These are phyloP conservation scores for Phytophthora gonapodyides DNA, from an alignment of 352 stramenopile species.

Conservation along the genomic window DNA sequence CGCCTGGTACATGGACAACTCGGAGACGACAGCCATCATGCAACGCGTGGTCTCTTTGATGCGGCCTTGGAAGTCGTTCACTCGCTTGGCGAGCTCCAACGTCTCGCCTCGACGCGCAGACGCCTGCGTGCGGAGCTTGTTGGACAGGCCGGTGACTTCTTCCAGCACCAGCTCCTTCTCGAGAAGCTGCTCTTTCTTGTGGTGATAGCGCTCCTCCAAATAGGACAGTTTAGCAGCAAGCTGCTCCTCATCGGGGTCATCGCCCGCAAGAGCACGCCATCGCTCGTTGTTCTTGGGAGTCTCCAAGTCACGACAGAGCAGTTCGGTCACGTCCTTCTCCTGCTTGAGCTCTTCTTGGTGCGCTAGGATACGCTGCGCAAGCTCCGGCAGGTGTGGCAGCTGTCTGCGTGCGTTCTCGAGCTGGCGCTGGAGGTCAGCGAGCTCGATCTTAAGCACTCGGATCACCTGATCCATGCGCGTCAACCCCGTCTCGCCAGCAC, in stretches of 20 bases:
- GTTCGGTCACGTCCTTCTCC: constrained; percentile 88
- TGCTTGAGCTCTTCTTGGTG: constrained; percentile 85
- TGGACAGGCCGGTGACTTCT: constrained; percentile 88
- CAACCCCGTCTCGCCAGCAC: constrained; percentile 79
- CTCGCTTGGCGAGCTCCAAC: constrained; percentile 83
- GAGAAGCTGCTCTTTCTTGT: constrained; percentile 93
- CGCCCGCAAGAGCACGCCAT: constrained; percentile 87
- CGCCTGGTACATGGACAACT: constrained; percentile 96
- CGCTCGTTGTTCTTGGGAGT: constrained; percentile 88
- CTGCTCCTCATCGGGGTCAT: constrained; percentile 91
- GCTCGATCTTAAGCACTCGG: constrained; percentile 74
- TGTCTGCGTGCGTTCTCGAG: constrained; percentile 76
- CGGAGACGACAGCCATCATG: constrained; percentile 95
- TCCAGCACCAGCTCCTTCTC: constrained; percentile 96
- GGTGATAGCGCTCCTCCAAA: constrained; percentile 86
- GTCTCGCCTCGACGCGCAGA: constrained; percentile 75
- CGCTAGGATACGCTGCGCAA: constrained; percentile 79
- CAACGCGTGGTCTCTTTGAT: constrained; percentile 92
- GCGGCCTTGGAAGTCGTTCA: constrained; percentile 90
- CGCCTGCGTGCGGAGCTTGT: constrained; percentile 87
- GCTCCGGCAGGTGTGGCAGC: constrained; percentile 77
- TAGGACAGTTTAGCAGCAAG: constrained; percentile 83
- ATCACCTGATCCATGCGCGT: constrained; percentile 82
- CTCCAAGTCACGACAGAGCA: constrained; percentile 92
- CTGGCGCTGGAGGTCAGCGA: constrained; percentile 86